Conservation (phyloP, 108 stramenopile species). For the Phaeodactylum tricornutum region DNA sequence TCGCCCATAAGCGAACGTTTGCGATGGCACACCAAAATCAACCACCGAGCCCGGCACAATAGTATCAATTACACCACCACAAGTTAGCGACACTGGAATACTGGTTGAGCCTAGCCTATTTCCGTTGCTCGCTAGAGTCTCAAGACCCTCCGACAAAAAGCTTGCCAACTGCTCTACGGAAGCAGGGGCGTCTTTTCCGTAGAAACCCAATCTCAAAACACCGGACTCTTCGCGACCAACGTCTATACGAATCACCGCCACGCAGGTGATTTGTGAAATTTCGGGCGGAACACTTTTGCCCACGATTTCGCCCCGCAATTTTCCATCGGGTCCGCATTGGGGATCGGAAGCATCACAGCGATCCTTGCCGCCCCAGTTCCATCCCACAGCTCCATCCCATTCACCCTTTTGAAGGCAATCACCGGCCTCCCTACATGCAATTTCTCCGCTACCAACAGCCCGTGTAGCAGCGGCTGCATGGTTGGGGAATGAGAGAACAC, state of each 20-base stretch:
- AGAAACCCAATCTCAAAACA: slow-evolving; percentile 51
- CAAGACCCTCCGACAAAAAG: slow-evolving; percentile 38
- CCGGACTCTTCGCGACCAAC: slow-evolving; percentile 48
- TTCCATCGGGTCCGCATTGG: slow-evolving; percentile 55
- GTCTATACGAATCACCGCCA: slow-evolving; percentile 36
- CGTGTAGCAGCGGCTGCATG: slow-evolving; percentile 42
- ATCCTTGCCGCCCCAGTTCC: slow-evolving; percentile 79
- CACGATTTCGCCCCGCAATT: slow-evolving; percentile 23
- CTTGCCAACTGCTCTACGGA: slow-evolving; percentile 39
- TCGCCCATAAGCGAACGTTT: slow-evolving; percentile 57
- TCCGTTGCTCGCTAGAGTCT: slow-evolving; percentile 45
- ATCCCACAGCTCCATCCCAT: slow-evolving; percentile 78
- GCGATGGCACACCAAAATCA: slow-evolving; percentile 64
- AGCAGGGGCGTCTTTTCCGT: slow-evolving; percentile 45
- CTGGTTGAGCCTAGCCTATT: slow-evolving; percentile 38
- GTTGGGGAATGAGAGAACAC: no score
- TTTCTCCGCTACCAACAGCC: slow-evolving; percentile 68
- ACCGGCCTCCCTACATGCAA: slow-evolving; percentile 48
- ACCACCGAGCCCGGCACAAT: slow-evolving; percentile 44
- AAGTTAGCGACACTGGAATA: slow-evolving; percentile 26
- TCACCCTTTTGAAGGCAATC: slow-evolving; percentile 74
- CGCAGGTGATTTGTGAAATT: slow-evolving; percentile 32
- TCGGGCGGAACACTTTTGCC: slow-evolving; percentile 37
- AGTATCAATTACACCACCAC: slow-evolving; percentile 34
- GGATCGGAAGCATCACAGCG: slow-evolving; percentile 76